Base-by-base conservation (phyloP, 139 green algal species). In the Picochlorum sp. region DNA sequence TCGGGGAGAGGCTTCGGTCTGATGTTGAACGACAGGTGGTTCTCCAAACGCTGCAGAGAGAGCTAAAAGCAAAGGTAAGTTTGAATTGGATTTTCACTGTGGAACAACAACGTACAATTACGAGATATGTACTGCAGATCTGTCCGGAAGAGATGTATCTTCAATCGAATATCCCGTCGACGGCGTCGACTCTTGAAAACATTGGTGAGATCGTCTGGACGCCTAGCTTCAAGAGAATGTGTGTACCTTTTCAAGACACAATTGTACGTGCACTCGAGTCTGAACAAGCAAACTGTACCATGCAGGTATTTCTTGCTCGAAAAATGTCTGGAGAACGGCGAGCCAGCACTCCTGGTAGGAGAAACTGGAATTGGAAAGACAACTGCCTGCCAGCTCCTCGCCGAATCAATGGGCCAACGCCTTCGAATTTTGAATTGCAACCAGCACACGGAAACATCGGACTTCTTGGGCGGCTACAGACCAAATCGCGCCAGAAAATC, bases 361-460 rank as follows among this genome's bases (percentile, higher is more conserved):
- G 92, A 98, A 71, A 99, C 94, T 13, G 94, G 94, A 23, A 88
- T 82, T 1, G 94, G 94, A 26, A 99, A 99, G 83, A 98, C 94
- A 14, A 97, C 90, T 2, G 90, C 96, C 50, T 96, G 88, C 68
- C 94, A 98, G 82, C 72, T 97, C 75, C 67, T 94, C 24, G 89
- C 92, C 15, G 69, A 87, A 28, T 82, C 94, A 66, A 67, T 80
- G 7, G 78, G 73, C 26, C 89, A 92, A 73, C 67, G 64, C 15
- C 79, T 99, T 64, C 86, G 90, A 62, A 95, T 96, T 45, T 68
- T 98, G 69, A 98, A 98, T 78, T 98, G 94, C 84, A 96, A 98
- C 79, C 89, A 97, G 77, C 91, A 98, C 85, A 98, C 94, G 4
- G 94, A 99, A 77, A 89, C 91, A 5, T 87, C 84, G 0, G 94